Percentiles rank a stretch among this genome's conserved stretches.
Conservation (phyloP, 495 filamentous ascomycete genomes). For the Penicillium simplicissimum region DNA sequence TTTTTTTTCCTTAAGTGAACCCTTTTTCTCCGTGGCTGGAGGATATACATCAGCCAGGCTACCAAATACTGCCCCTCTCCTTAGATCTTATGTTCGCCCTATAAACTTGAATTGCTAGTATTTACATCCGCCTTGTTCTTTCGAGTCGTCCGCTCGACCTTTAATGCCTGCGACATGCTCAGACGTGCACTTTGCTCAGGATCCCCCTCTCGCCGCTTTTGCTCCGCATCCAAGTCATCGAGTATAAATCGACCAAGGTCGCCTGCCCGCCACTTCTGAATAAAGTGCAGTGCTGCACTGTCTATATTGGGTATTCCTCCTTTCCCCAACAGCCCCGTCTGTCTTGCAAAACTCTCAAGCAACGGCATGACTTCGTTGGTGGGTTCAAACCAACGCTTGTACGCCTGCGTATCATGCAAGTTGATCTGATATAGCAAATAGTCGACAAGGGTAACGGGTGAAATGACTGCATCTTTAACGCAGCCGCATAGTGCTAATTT, state of each 20-base stretch:
- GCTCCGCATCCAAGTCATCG: slow-evolving; percentile 69
- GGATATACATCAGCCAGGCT: slow-evolving; percentile 19
- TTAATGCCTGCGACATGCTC: slow-evolving; percentile 49
- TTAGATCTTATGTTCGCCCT: slow-evolving; percentile 27
- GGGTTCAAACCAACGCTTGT: slow-evolving; percentile 63
- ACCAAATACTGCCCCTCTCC: slow-evolving; percentile 7
- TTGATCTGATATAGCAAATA: slow-evolving; percentile 89
- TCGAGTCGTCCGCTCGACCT: slow-evolving; percentile 36
- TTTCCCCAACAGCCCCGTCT: slow-evolving; percentile 74
- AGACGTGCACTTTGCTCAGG: slow-evolving; percentile 37
- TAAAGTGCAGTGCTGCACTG: slow-evolving; percentile 75
- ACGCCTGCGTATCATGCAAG: slow-evolving; percentile 54
- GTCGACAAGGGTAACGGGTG: slow-evolving; percentile 74
- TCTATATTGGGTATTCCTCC: slow-evolving; percentile 73
- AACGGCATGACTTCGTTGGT: slow-evolving; percentile 81
- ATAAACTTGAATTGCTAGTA: slow-evolving; percentile 20
- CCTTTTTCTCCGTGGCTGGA: slow-evolving; percentile 18
- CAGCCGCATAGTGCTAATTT: slow-evolving; percentile 87
- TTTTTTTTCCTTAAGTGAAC: slow-evolving; percentile 10
- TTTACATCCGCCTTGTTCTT: slow-evolving; percentile 34
- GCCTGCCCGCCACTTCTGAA: slow-evolving; percentile 82
- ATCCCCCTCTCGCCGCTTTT: slow-evolving; percentile 40
- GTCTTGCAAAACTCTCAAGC: slow-evolving; percentile 64
- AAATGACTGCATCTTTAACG: slow-evolving; percentile 84
- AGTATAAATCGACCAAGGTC: slow-evolving; percentile 74